Conservation (phyloP, 106 monocot genomes). For the Acorus calamus region DNA sequence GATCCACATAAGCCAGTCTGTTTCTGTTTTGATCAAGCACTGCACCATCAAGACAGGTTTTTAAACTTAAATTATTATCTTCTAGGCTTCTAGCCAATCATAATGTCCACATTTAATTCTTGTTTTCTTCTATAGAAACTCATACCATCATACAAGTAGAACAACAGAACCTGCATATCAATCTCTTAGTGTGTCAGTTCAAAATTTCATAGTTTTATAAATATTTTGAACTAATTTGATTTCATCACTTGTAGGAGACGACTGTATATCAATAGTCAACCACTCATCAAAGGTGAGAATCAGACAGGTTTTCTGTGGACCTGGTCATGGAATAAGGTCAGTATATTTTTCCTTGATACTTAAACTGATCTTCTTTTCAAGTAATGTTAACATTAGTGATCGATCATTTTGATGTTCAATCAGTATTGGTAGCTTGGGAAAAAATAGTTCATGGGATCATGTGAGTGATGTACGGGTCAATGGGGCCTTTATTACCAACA, state of each 20-base stretch:
- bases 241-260: conserved; percentile 46
- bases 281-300: conserved; percentile 39
- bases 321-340: conserved; percentile 88
- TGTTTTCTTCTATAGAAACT: background rate
- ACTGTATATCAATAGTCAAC: conserved; percentile 68
- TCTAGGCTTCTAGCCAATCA: too few relatives aligned
- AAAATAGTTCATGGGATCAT: conserved; percentile 23
- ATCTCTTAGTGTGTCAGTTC: too few relatives aligned
- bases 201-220: too few relatives aligned
- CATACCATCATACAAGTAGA: background rate
- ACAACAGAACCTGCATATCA: background rate
- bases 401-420: background rate
- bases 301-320: conserved; percentile 55
- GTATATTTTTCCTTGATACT: too few relatives aligned
- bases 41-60: conserved; percentile 52
- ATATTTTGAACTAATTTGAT: background rate
- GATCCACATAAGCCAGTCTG: conserved; percentile 57
- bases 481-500: conserved; percentile 38
- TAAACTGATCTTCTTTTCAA: background rate
- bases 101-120: too few relatives aligned
- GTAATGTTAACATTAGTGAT: background rate
- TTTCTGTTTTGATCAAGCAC: conserved; percentile 33
- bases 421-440: conserved; percentile 81
- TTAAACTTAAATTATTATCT: too few relatives aligned
- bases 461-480: conserved; percentile 38